Evolutionary conservation across 345 rosid genomes (phyloP).

Genomic region (Dimocarpus longan): DNA sequence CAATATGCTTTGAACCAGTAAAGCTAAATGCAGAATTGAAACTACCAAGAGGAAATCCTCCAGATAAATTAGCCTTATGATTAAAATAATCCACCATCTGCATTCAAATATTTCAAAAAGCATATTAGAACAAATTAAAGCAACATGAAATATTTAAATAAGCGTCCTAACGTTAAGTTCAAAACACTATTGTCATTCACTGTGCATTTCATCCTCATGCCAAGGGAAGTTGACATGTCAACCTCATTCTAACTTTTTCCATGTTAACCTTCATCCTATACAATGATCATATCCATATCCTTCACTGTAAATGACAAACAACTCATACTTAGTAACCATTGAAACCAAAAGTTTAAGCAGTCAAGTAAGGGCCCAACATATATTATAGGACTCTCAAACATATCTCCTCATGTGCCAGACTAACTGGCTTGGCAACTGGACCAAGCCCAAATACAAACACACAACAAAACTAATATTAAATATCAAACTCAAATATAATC

Average conservation of each 20-base stretch:
- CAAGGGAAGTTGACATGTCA: background rate
- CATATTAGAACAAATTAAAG: conserved; percentile 7
- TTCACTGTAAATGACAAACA: background rate
- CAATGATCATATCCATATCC: background rate
- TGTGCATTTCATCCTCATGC: conserved; percentile 1
- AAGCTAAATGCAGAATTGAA: conserved; percentile 69
- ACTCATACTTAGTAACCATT: no score
- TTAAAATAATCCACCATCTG: conserved; percentile 74
- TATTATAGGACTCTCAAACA: no score
- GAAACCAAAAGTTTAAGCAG: no score
- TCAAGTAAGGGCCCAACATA: no score
- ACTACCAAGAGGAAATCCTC: conserved; percentile 60
- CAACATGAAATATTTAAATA: background rate
- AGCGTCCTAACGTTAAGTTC: background rate
- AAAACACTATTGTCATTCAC: background rate
- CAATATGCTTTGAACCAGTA: conserved; percentile 57
- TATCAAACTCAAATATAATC: no score
- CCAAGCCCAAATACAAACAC: no score
- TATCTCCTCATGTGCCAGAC: no score
- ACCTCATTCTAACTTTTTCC: background rate
- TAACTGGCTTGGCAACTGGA: no score
- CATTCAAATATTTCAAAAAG: conserved; percentile 16
- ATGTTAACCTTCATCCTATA: background rate
- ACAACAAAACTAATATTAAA: no score
- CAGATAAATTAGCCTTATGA: conserved; percentile 48